Evolutionary conservation across 169 alveolate genomes (phyloP).

Genomic region (Eimeria maxima): DNA sequence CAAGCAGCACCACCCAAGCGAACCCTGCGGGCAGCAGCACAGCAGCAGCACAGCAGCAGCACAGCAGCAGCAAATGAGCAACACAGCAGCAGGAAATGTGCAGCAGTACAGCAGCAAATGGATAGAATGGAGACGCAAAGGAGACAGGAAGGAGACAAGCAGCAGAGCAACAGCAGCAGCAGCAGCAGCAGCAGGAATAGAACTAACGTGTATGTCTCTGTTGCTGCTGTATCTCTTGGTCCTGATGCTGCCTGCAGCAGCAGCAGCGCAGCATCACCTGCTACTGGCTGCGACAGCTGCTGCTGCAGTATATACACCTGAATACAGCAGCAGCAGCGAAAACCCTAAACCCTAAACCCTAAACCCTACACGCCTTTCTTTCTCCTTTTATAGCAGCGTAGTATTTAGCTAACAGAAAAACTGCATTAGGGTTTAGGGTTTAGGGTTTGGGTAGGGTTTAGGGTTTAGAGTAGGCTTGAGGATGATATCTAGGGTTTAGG

Average conservation of each 20-base stretch:
- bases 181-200: neutral
- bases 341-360: too few relatives aligned
- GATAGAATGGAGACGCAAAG: neutral
- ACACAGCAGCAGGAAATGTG: too few relatives aligned
- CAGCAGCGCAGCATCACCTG: neutral
- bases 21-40: too few relatives aligned
- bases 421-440: neutral
- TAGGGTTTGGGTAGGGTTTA: neutral
- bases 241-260: neutral
- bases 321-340: neutral
- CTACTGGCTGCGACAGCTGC: neutral
- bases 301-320: conserved; percentile 26
- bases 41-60: too few relatives aligned
- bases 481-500: neutral
- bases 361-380: too few relatives aligned
- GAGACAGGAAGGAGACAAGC: neutral
- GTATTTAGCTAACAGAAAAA: too few relatives aligned
- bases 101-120: neutral
- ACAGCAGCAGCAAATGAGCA: too few relatives aligned
- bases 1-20: too few relatives aligned
- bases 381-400: too few relatives aligned
- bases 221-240: neutral
- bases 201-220: neutral
- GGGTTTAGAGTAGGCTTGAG: neutral
- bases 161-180: neutral